Conservation (phyloP, 2,329 filamentous ascomycete genomes). For the Monilinia aucupariae region DNA sequence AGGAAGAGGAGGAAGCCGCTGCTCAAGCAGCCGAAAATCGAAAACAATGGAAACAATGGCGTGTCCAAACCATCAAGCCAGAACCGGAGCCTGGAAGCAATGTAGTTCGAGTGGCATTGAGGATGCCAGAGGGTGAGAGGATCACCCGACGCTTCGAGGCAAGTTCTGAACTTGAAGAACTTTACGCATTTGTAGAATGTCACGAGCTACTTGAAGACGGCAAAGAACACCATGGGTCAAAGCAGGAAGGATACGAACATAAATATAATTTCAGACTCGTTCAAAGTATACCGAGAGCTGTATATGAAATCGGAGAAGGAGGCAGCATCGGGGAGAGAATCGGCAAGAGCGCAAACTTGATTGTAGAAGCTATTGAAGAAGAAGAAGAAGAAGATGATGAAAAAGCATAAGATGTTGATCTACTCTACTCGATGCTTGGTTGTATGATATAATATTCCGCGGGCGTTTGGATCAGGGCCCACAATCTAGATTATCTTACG, state of each 20-base stretch:
- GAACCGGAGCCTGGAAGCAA: constrained; percentile 65
- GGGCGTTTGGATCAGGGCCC: constrained; percentile 4
- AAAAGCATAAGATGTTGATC: neutral
- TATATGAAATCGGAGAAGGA: constrained; percentile 64
- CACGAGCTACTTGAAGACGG: constrained; percentile 56
- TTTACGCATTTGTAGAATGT: constrained; percentile 93
- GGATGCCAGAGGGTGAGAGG: constrained; percentile 59
- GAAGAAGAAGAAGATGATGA: constrained; percentile 31
- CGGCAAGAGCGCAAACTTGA: constrained; percentile 78
- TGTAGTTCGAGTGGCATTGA: constrained; percentile 64
- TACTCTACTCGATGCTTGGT: neutral
- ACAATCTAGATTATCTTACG: neutral
- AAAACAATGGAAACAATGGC: constrained; percentile 75
- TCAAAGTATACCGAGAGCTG: constrained; percentile 75
- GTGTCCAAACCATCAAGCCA: constrained; percentile 57
- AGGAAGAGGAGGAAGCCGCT: constrained; percentile 55
- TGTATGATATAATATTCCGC: neutral
- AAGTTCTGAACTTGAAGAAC: constrained; percentile 67
- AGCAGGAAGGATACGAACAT: constrained; percentile 69
- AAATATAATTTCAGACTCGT: constrained; percentile 81
- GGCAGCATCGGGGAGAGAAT: constrained; percentile 67
- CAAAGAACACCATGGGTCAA: constrained; percentile 21
- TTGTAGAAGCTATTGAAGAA: constrained; percentile 66
- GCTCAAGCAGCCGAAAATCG: constrained; percentile 45
- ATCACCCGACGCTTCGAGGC: constrained; percentile 69